Evolutionary conservation across 192 early-diverging fungal species (phyloP).

Genomic region (Umbelopsis vinacea): DNA sequence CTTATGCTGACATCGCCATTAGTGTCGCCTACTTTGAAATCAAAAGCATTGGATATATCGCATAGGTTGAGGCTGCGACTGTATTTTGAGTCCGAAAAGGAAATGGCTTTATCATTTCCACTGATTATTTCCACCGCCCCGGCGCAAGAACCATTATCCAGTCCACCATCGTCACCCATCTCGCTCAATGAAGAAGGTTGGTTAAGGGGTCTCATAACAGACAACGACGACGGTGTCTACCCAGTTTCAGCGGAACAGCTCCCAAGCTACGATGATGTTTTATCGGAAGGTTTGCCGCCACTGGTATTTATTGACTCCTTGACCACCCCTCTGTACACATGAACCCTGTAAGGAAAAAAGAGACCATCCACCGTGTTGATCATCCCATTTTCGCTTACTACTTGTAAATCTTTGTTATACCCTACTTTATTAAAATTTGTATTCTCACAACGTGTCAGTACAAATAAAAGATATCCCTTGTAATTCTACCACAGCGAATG

Average conservation of each 20-base stretch:
- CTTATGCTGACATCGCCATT: conserved; percentile 1
- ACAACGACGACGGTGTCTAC: neutral
- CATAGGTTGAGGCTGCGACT: neutral
- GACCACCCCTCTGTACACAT: neutral
- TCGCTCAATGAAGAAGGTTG: conserved; percentile 18
- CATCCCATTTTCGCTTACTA: too few relatives aligned
- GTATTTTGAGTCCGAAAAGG: conserved; percentile 15
- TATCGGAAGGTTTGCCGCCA: conserved; percentile 16
- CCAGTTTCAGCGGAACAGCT: neutral
- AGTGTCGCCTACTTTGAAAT: conserved; percentile 3
- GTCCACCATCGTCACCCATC: conserved; percentile 8
- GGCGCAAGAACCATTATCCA: neutral
- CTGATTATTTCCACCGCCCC: neutral
- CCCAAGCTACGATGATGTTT: conserved; percentile 9
- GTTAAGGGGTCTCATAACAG: neutral
- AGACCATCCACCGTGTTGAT: neutral
- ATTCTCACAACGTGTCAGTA: too few relatives aligned
- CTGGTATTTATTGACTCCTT: conserved; percentile 9
- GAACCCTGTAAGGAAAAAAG: neutral
- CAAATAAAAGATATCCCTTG: too few relatives aligned
- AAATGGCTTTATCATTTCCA: conserved; percentile 20
- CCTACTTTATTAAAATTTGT: too few relatives aligned
- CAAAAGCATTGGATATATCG: conserved; percentile 6
- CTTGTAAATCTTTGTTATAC: neutral
- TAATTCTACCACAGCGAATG: too few relatives aligned